Percentiles rank a stretch among this genome's conserved stretches.
Conservation (phyloP, 331 rosid genomes). For the Quercus lobata region DNA sequence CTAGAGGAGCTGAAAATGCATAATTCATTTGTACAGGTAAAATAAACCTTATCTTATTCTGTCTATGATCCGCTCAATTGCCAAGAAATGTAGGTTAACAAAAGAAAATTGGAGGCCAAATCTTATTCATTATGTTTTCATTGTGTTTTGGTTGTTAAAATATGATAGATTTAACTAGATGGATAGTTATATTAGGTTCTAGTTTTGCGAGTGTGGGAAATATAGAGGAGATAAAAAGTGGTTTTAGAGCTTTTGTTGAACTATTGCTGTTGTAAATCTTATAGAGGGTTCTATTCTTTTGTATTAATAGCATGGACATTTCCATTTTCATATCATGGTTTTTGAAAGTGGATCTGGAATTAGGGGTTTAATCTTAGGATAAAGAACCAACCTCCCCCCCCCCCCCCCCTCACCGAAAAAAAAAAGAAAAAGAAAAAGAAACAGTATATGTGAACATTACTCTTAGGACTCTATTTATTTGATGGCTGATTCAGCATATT, state of each 20-base stretch:
- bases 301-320: neutral
- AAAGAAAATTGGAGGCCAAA: neutral
- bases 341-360: neutral
- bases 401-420: neutral
- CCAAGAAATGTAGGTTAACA: neutral
- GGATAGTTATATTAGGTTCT: neutral
- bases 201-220: neutral
- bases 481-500: neutral
- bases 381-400: neutral
- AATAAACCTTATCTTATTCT: neutral
- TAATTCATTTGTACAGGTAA: constrained; percentile 68
- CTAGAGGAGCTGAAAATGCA: constrained; percentile 81
- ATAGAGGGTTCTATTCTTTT: neutral
- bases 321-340: neutral
- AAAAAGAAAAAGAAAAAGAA: neutral
- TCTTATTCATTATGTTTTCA: neutral
- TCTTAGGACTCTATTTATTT: neutral
- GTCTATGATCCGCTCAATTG: neutral
- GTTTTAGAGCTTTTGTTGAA: neutral
- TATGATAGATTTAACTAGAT: neutral
- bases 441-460: neutral
- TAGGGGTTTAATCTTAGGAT: neutral
- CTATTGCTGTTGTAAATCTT: neutral
- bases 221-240: neutral
- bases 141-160: neutral